Conservation (phyloP, 345 rosid genomes). For the Mallotus nudiflorus region DNA sequence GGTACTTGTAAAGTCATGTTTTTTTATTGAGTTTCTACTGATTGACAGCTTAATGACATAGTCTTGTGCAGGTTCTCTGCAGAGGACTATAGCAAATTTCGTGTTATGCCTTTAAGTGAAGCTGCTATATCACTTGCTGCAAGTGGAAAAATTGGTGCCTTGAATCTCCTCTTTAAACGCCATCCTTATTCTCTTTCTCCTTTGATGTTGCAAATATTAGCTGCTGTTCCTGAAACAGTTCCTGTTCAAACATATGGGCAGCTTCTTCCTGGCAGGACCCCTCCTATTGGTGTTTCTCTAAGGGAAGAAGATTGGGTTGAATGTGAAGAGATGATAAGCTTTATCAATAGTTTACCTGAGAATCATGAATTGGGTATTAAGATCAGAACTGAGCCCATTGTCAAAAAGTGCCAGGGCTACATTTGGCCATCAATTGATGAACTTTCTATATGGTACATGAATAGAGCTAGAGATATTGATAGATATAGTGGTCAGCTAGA, state of each 20-base stretch:
- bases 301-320: slow-evolving; percentile 99
- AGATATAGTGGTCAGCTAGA: slow-evolving; percentile 85
- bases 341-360: slow-evolving; percentile 55
- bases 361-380: slow-evolving; percentile 43
- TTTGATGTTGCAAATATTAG: slow-evolving; percentile 61
- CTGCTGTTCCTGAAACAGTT: slow-evolving; percentile 90
- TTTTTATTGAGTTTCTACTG: slow-evolving; percentile 25
- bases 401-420: slow-evolving; percentile 53
- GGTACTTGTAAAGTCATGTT: no score
- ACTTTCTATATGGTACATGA: slow-evolving; percentile 74
- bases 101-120: slow-evolving; percentile 60
- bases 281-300: slow-evolving; percentile 58
- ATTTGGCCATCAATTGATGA: slow-evolving; percentile 76
- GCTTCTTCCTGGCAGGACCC: slow-evolving; percentile 88
- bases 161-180: slow-evolving; percentile 88
- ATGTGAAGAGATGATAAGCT: slow-evolving; percentile 70
- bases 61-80: slow-evolving; percentile 71
- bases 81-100: slow-evolving; percentile 87
- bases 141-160: slow-evolving; percentile 92
- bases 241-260: slow-evolving; percentile 83
- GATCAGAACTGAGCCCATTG: slow-evolving; percentile 74
- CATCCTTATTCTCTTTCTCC: slow-evolving; percentile 83
- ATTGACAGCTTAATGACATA: slow-evolving; percentile 47
- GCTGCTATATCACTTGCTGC: slow-evolving; percentile 80
- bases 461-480: slow-evolving; percentile 87